Base-by-base conservation (phyloP, 768 basidiomycete genomes). In the Tylopilus balloui region DNA sequence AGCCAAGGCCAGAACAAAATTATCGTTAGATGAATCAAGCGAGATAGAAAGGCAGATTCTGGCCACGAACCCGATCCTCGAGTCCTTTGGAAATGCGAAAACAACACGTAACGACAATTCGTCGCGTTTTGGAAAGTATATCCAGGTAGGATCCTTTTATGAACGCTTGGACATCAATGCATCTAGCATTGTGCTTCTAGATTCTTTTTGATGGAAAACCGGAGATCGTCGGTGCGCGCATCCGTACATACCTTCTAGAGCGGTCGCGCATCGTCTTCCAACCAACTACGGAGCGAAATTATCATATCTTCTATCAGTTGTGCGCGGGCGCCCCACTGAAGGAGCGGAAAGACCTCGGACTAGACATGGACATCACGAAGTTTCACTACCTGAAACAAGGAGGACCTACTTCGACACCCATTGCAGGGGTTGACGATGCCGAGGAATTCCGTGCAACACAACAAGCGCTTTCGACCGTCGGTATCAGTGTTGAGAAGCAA, bases 241-340 rank as follows among this genome's bases (percentile, higher is more conserved):
- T 99, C 59, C 84, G 96, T 59, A 99, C 96, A 45, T 99, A 99
- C 73, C 81, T 99, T 25, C 76, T 99, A 53, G 96, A 99, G 65
- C 91, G 96, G 35, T 97, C 96, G 34, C 85, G 96, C 53, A 87
- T 99, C 53, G 94, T 97, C 50, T 97, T 95, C 69, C 96, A 99
- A 69, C 95, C 96, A 15, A 76, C 88, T 50, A 93, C 89, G 37
- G 96, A 99, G 69, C 84, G 96, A 51, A 99, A 99, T 71, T 99
- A 98, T 71, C 96, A 99, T 69, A 97, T 99, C 60, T 99, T 99
- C 77, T 98, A 99, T 71, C 96, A 99, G 66, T 75, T 99, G n/a
- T 92, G 95, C 58, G 89, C 94, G 0, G 96, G 96, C 41, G 92
- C 92, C 10, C 94, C 96, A 3, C 73, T 88, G 20, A 95, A 95